A percentile compares a stretch with the other conserved stretches of the same genome.
phyloP scores from a whole-genome alignment of 1,284 basidiomycete genomes.

The Ganoderma resinaceum region DNA sequence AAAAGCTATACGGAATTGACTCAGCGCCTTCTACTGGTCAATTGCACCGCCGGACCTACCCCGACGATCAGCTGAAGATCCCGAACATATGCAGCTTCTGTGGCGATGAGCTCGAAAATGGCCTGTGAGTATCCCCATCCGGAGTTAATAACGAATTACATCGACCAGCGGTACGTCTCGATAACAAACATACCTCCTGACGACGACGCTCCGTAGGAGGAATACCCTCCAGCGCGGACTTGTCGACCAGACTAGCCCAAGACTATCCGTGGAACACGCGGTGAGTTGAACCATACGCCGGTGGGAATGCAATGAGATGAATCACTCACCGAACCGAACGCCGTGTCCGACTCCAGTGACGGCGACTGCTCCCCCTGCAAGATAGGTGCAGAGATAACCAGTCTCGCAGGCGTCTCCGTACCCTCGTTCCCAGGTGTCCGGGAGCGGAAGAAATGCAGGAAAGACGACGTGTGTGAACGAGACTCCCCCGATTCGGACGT shows the following conservation, averaged over 20 bases:
- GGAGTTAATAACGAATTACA: not conserved
- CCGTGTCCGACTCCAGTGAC: conserved; percentile 28
- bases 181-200: conserved; percentile 72
- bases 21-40: not conserved
- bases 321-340: conserved; percentile 72
- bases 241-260: conserved; percentile 91
- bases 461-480: conserved; percentile 44
- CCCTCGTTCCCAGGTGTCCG: conserved; percentile 52
- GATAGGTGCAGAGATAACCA: conserved; percentile 69
- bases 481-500: conserved; percentile 44
- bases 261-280: conserved; percentile 54
- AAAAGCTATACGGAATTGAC: conserved; percentile 61
- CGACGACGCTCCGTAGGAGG: conserved; percentile 80
- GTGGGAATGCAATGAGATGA: not conserved
- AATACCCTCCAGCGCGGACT: conserved; percentile 80
- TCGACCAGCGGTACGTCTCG: not conserved
- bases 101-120: conserved; percentile 92
- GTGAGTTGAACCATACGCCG: not conserved
- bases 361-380: conserved; percentile 34
- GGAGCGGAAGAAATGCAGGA: conserved; percentile 66
- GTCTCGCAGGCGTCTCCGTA: conserved; percentile 42
- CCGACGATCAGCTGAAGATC: conserved; percentile 91
- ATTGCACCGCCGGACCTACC: conserved; percentile 48
- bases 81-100: conserved; percentile 87
- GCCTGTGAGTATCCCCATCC: conserved; percentile 47